Percentiles rank a stretch among this genome's conserved stretches.
Evolutionary conservation across 1,139 yeast species (phyloP).

Genomic region (Geotrichum fermentans): DNA sequence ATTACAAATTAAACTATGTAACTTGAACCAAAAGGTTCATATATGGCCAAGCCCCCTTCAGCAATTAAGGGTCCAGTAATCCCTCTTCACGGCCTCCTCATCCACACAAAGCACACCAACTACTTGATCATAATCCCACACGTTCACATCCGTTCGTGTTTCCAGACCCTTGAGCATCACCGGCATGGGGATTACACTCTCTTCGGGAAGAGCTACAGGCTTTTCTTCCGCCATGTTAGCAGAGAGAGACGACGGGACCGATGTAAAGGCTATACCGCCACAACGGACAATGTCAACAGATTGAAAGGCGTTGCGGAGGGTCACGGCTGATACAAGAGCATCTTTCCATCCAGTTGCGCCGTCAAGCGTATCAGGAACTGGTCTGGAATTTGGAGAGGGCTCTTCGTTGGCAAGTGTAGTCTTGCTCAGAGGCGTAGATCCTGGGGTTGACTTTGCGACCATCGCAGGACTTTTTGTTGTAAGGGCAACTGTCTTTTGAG

Average conservation of each 20-base stretch:
- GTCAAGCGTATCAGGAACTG: too few relatives aligned
- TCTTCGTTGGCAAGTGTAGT: not conserved
- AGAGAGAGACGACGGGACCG: not conserved
- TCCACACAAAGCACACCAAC: constrained; percentile 27
- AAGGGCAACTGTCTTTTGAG: not conserved
- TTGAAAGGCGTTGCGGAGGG: constrained; percentile 30
- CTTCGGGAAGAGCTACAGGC: constrained; percentile 13
- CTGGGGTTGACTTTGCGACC: not conserved
- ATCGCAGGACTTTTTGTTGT: not conserved
- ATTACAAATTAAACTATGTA: too few relatives aligned
- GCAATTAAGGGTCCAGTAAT: constrained; percentile 28
- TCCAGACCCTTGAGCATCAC: constrained; percentile 13
- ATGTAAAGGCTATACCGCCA: constrained; percentile 28
- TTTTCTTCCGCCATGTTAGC: constrained; percentile 26
- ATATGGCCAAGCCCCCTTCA: too few relatives aligned
- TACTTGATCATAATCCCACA: constrained; percentile 31
- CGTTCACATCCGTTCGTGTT: constrained; percentile 19
- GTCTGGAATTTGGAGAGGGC: too few relatives aligned
- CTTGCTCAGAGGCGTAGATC: not conserved
- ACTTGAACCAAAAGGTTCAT: too few relatives aligned
- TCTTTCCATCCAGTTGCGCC: constrained; percentile 13
- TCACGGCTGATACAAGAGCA: constrained; percentile 30
- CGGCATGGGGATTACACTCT: constrained; percentile 17
- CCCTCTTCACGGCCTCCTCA: constrained; percentile 26
- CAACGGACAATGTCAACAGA: constrained; percentile 27